Evolutionary conservation across 805 yeast genomes (phyloP), one percentile per base, ranked within the genome.

Genomic region (Dipodascopsis uninucleata): DNA sequence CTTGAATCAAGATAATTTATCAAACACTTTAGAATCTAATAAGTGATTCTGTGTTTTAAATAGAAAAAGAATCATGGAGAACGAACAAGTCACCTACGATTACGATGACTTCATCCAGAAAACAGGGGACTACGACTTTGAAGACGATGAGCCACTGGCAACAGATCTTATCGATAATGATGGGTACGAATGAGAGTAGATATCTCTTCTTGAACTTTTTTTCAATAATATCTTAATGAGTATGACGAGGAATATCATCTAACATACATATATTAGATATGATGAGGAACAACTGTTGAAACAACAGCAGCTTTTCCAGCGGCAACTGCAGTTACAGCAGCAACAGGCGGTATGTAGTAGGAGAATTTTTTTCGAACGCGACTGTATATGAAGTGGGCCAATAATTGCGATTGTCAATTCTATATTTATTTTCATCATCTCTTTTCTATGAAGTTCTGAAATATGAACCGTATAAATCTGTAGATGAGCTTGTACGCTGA

Each of bases 201-300:
- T n/a, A n/a, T n/a, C n/a, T n/a, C n/a, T n/a, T 25, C n/a, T 5
- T 33, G 22, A 6, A 1, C 36, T 12, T 18, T 20, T 22, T 20
- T 21, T 16, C 28, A 14, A 26, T 14, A 36, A 23, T n/a, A 23
- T 8, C 38, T 7, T 12, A 21, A 20, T 39, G 31, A 36, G 29
- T 17, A 22, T 12, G 8, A 16, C 28, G 16, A 18, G 24, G 24
- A 10, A 12, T 16, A 18, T 34, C 39, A 31, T 28, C 28, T 2
- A 5, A 9, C 2, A 14, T 5, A 8, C 1, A 2, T 32, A 32
- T 5, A 12, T 3, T 23, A 47, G 57, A 18, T 62, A 61, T 39
- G 65, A 62, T 36, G 66, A 63, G 46, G 61, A 61, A 31, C 63
- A 60, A 49, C 55, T 62, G 25, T 50, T 48, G 10, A 54, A 56